Conservation (phyloP, 306 rosid species). For the Trifolium pratense region DNA sequence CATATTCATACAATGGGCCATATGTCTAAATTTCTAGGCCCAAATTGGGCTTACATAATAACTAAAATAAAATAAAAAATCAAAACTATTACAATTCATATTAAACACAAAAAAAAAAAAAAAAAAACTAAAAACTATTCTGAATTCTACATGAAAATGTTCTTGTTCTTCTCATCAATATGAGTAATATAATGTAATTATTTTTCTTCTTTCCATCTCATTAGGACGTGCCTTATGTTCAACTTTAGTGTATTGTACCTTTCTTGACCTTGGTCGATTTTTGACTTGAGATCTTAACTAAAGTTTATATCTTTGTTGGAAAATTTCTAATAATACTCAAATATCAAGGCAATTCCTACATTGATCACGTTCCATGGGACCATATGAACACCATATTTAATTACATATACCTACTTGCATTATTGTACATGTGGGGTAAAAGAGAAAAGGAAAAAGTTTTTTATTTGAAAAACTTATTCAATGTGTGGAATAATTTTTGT, state of each 20-base stretch:
- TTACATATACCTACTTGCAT: slow-evolving; percentile 50
- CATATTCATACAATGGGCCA: no score
- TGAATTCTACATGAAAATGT: no score
- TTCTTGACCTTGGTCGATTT: background rate
- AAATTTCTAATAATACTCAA: slow-evolving; percentile 16
- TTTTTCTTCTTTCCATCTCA: background rate
- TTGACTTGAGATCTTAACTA: slow-evolving; percentile 16
- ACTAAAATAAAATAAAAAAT: no score
- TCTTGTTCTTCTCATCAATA: no score
- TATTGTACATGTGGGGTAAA: slow-evolving; percentile 40
- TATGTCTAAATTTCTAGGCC: no score
- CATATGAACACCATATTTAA: slow-evolving; percentile 39
- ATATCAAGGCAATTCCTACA: slow-evolving; percentile 37
- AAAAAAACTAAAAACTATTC: no score
- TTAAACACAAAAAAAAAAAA: no score
- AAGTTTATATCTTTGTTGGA: background rate
- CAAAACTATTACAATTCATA: no score
- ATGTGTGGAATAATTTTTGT: no score
- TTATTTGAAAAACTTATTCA: background rate
- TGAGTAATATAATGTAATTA: no score
- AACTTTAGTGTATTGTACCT: background rate
- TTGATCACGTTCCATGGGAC: slow-evolving; percentile 50
- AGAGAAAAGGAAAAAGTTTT: slow-evolving; percentile 2
- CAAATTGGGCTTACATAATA: no score
- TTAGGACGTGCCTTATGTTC: background rate